Conservation (phyloP, 2,329 filamentous ascomycete species). For the Orbilia blumenaviensis region DNA sequence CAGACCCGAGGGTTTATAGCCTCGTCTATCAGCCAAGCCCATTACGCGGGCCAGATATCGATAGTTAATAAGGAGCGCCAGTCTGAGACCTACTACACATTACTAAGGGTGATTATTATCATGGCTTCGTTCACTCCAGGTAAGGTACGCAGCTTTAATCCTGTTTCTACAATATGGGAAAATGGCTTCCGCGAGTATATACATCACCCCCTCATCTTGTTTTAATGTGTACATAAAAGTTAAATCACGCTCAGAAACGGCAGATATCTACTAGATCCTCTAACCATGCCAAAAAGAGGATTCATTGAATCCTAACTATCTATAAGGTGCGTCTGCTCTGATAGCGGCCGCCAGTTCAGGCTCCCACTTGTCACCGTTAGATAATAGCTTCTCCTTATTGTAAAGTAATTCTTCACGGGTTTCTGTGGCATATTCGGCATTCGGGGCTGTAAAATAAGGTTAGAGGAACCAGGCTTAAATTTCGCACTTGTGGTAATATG, state of each 20-base stretch:
- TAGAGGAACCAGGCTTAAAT: constrained; percentile 42
- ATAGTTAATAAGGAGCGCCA: neutral
- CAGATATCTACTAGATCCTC: neutral
- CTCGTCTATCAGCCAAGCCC: neutral
- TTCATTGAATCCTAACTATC: constrained; percentile 66
- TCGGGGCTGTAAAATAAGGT: constrained; percentile 66
- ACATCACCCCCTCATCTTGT: constrained; percentile 59
- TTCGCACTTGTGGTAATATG: neutral
- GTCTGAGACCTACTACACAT: neutral
- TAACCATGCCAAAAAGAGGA: neutral
- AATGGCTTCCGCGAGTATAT: constrained; percentile 35
- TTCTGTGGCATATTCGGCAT: constrained; percentile 78
- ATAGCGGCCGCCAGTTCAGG: constrained; percentile 92
- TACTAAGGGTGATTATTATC: no score
- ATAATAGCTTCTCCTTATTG: constrained; percentile 93
- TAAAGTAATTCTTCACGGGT: constrained; percentile 93
- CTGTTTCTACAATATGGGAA: constrained; percentile 15
- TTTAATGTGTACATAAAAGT: constrained; percentile 58
- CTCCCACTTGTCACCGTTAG: constrained; percentile 96
- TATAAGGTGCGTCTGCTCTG: constrained; percentile 90
- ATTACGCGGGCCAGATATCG: neutral
- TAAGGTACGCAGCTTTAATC: neutral
- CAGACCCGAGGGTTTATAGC: neutral
- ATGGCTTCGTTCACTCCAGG: neutral
- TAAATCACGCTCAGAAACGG: constrained; percentile 29